phyloP scores from a whole-genome alignment of 345 rosid species.

The Rubroshorea leprosula region DNA sequence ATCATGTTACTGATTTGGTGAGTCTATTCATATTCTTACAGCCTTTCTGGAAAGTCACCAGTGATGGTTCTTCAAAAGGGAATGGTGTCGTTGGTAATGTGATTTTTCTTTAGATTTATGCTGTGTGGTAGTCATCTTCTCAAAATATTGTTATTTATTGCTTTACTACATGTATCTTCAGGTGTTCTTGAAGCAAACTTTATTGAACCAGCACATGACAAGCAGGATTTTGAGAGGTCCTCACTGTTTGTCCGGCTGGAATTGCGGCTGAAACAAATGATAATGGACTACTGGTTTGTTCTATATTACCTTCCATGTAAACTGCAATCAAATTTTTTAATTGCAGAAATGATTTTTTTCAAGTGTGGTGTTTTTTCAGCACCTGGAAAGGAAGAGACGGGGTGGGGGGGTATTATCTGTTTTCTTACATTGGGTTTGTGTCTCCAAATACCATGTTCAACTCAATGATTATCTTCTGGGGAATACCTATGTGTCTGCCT shows the following conservation, averaged over 20 bases:
- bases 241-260: constrained; percentile 67
- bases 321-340: neutral
- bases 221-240: constrained; percentile 97
- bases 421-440: too few relatives aligned
- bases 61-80: constrained; percentile 48
- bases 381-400: neutral
- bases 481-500: too few relatives aligned
- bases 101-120: constrained; percentile 15
- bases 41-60: constrained; percentile 92
- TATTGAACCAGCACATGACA: constrained; percentile 95
- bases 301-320: neutral
- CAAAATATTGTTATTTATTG: constrained; percentile 17
- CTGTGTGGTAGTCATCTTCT: constrained; percentile 12
- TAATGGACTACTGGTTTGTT: constrained; percentile 68
- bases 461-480: too few relatives aligned
- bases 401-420: too few relatives aligned
- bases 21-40: constrained; percentile 28
- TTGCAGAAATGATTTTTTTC: neutral
- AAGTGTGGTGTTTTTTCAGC: neutral
- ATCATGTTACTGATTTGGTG: constrained; percentile 19
- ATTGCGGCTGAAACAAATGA: constrained; percentile 60
- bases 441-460: too few relatives aligned
- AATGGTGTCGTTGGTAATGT: constrained; percentile 70
- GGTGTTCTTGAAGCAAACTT: constrained; percentile 97
- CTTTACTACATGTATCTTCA: constrained; percentile 26